Evolutionary conservation across 805 yeast species (phyloP), one percentile per base, ranked within the genome.

Genomic region (Yamadazyma scolyti): DNA sequence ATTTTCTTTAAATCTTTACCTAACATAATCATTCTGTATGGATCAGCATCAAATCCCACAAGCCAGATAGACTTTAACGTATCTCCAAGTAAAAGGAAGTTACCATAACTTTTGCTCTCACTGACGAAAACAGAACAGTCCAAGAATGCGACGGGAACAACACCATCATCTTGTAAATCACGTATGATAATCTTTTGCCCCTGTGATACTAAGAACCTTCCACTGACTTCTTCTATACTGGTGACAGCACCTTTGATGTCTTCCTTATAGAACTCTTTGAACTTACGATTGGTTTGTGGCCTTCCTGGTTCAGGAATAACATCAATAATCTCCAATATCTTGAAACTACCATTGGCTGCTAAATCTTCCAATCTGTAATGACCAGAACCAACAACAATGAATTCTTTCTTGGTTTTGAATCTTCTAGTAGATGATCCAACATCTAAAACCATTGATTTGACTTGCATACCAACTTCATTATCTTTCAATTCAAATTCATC

Each of bases 31-130:
- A 90, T 78, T 42, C 96, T 65, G 53, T 85, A 89, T 1, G 99
- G 99, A 47, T 90, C 96, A 2, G 94, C 90, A 54, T 88, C 95
- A 58, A 88, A 89, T 1, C 97, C 97, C 17, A 80, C 78, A 34
- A 93, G 66, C 65, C 88, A 78, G 4, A 86, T 67, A 43, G 88
- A 76, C 44, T 84, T 82, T 56, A 78, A 68, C 0, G 85, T 65
- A 55, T 93, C 98, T 12, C 95, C 95, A 11, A 88, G 57, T 2
- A 88, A 47, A n/a, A 90, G 52, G 46, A 90, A 60, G 52, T 89
- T 86, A 23, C 94, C 89, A 52, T 87, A 77, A 42, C 88, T 71
- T 56, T 89, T 89, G 10, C 86, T 72, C 42, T 85, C 95, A 5
- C 82, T 68, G 2, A 86, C 77, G 53, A 76, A 86, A 0, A 88